Evolutionary conservation across 208 protist genomes (phyloP).

Genomic region (Polymyxa betae): DNA sequence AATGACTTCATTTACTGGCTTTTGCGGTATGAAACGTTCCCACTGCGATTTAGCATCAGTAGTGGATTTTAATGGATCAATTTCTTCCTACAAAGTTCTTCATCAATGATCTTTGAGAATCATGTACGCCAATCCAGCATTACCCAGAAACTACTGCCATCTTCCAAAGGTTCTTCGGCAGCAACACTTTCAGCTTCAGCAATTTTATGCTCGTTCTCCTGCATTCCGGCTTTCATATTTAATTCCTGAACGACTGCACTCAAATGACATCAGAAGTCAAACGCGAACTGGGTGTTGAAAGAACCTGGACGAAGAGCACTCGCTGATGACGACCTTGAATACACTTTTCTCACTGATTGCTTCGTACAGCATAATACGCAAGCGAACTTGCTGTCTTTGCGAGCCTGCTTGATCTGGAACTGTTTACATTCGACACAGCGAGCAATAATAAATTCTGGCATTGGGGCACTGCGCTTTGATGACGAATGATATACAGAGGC

Average conservation of each 20-base stretch:
- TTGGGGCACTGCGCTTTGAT: background rate
- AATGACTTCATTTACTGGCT: too few species aligned
- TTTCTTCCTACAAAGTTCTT: background rate
- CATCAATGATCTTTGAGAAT: background rate
- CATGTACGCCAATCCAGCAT: background rate
- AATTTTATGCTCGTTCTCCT: background rate
- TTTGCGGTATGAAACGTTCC: background rate
- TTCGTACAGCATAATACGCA: background rate
- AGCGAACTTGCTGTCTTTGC: background rate
- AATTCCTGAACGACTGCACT: conserved; percentile 34
- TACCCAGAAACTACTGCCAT: too few species aligned
- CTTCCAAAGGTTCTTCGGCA: background rate
- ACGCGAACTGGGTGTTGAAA: background rate
- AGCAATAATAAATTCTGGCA: conserved; percentile 7
- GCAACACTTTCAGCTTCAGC: background rate
- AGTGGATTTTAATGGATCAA: background rate
- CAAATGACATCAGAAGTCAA: background rate
- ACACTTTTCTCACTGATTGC: conserved; percentile 12
- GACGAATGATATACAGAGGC: background rate
- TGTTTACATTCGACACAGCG: background rate
- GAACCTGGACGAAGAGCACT: conserved; percentile 35
- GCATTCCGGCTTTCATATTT: background rate
- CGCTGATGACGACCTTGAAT: background rate
- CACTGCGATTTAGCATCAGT: background rate
- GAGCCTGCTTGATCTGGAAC: conserved; percentile 15